These are phyloP conservation scores for Bipolaris gigantea DNA, from an alignment of 2,329 filamentous ascomycete species.

Conservation along the genomic window DNA sequence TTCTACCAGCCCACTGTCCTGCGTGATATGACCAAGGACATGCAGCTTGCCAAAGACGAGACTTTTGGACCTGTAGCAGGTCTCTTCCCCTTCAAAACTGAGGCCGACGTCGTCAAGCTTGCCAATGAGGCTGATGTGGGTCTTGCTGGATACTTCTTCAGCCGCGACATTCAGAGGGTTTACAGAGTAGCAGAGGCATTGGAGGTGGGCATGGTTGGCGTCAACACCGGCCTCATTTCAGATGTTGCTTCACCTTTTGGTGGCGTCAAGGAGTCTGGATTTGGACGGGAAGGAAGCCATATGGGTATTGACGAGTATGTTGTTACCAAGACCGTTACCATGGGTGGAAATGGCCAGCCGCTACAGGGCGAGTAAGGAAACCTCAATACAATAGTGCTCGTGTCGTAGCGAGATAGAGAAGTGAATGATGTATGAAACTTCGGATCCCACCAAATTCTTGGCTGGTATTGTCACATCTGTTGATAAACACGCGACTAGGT, in stretches of 20 bases:
- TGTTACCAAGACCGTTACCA: constrained; percentile 52
- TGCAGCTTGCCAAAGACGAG: constrained; percentile 84
- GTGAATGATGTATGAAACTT: neutral
- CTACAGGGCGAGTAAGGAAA: constrained; percentile 49
- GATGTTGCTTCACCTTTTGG: constrained; percentile 54
- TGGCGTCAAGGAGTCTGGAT: constrained; percentile 55
- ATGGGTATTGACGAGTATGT: constrained; percentile 56
- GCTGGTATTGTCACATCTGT: neutral
- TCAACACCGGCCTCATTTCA: constrained; percentile 55
- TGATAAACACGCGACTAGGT: neutral
- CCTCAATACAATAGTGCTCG: neutral
- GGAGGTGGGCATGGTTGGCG: constrained; percentile 83
- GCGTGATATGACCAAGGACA: constrained; percentile 79
- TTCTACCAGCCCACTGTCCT: constrained; percentile 92
- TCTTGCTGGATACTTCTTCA: constrained; percentile 93
- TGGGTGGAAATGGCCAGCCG: constrained; percentile 64
- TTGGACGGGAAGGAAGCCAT: constrained; percentile 55
- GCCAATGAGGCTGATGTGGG: constrained; percentile 86
- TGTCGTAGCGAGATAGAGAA: neutral
- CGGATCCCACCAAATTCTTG: neutral
- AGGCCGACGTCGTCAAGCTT: constrained; percentile 81
- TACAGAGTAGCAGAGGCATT: constrained; percentile 66
- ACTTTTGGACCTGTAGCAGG: constrained; percentile 95
- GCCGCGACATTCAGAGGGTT: constrained; percentile 59
- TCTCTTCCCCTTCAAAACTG: constrained; percentile 83